Percentiles rank a stretch among this genome's conserved stretches.
Evolutionary conservation across 2,329 filamentous ascomycete genomes (phyloP).

Genomic region (Alternaria triticimaculans): DNA sequence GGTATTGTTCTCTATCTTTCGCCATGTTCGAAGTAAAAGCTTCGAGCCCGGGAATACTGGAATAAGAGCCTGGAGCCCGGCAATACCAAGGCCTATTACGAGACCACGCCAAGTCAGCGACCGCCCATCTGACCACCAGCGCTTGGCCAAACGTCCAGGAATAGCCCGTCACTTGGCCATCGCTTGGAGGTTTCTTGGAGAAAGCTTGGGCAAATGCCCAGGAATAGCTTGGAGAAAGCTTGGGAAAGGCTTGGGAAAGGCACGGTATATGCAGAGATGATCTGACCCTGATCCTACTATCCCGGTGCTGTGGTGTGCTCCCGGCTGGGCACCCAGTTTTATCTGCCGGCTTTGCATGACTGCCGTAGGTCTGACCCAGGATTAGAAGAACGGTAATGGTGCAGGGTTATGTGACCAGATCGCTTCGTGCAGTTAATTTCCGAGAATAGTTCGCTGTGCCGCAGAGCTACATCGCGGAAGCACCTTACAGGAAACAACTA

Average conservation of each 20-base stretch:
- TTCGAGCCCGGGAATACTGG: neutral
- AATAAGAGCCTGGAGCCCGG: neutral
- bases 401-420: neutral
- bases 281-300: constrained; percentile 3
- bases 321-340: neutral
- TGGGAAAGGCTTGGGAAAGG: neutral
- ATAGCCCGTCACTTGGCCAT: neutral
- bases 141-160: neutral
- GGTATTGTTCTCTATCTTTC: neutral
- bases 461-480: neutral
- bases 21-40: too few species aligned
- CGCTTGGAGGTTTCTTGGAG: neutral
- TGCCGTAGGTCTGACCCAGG: neutral
- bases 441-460: neutral
- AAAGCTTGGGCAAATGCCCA: neutral
- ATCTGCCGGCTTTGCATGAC: neutral
- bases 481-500: neutral
- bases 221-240: neutral
- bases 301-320: constrained; percentile 9
- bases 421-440: neutral
- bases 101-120: neutral
- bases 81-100: neutral
- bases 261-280: constrained; percentile 16
- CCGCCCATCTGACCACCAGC: neutral
- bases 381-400: neutral